phyloP scores from a whole-genome alignment of 2,329 filamentous ascomycete genomes.

The Juglanconis sp. region DNA sequence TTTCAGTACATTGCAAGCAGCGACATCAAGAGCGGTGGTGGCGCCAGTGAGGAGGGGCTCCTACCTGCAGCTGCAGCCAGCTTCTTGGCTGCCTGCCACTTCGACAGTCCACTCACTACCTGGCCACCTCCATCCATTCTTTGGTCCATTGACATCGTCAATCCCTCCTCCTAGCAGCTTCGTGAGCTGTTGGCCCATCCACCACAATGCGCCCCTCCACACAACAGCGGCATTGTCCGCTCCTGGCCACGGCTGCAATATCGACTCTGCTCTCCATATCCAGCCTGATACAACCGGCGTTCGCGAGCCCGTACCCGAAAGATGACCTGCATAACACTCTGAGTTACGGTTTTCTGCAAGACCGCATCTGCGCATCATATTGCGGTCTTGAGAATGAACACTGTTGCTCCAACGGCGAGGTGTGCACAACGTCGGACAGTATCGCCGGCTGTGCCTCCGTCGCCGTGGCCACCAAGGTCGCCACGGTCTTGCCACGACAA shows the following conservation, averaged over 20 bases:
- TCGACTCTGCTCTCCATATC: constrained; percentile 26
- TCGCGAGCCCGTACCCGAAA: constrained; percentile 48
- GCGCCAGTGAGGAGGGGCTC: constrained; percentile 15
- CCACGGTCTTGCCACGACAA: neutral
- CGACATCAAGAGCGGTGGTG: constrained; percentile 1
- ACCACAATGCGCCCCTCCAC: constrained; percentile 10
- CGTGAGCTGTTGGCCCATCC: neutral
- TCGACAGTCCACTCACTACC: neutral
- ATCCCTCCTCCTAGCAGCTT: neutral
- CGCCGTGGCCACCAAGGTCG: neutral
- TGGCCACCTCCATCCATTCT: neutral
- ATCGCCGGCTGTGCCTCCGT: constrained; percentile 47
- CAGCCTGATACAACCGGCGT: constrained; percentile 36
- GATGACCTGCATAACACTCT: constrained; percentile 43
- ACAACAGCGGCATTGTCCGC: constrained; percentile 2
- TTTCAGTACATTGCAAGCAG: neutral
- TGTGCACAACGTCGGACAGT: constrained; percentile 50
- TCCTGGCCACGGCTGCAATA: constrained; percentile 2
- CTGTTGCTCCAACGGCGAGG: constrained; percentile 49
- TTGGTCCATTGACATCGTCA: neutral
- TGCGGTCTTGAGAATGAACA: constrained; percentile 55
- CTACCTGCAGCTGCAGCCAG: constrained; percentile 11
- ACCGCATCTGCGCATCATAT: constrained; percentile 46
- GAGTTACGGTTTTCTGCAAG: constrained; percentile 50
- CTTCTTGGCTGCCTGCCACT: constrained; percentile 5